Percentiles rank a stretch among this genome's conserved stretches.
Conservation (phyloP, 495 filamentous ascomycete species). For the Hamigera avellanea region DNA sequence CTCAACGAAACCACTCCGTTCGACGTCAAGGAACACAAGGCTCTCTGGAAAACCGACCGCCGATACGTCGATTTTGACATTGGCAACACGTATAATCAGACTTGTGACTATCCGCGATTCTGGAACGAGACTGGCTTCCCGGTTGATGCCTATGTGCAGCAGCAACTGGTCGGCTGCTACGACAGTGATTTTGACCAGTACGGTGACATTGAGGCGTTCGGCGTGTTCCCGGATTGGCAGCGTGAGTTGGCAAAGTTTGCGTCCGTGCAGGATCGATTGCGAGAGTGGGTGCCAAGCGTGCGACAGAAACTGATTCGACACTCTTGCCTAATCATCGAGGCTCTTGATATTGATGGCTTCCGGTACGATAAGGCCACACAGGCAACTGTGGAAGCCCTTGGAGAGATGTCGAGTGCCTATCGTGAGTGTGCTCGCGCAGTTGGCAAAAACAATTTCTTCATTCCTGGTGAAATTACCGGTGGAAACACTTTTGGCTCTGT, state of each 20-base stretch:
- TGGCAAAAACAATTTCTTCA: slow-evolving; percentile 52
- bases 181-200: slow-evolving; percentile 64
- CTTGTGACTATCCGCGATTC: slow-evolving; percentile 54
- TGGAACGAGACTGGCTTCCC: slow-evolving; percentile 52
- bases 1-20: slow-evolving; percentile 58
- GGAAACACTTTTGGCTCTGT: slow-evolving; percentile 54
- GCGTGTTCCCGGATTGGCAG: slow-evolving; percentile 56
- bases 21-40: slow-evolving; percentile 41
- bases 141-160: slow-evolving; percentile 31
- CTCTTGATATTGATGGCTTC: slow-evolving; percentile 59
- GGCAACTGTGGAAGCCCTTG: slow-evolving; percentile 53
- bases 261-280: slow-evolving; percentile 62
- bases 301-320: slow-evolving; percentile 47
- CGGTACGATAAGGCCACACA: slow-evolving; percentile 61
- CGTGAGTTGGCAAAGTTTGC: slow-evolving; percentile 62
- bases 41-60: slow-evolving; percentile 45
- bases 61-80: slow-evolving; percentile 54
- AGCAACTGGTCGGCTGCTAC: slow-evolving; percentile 46
- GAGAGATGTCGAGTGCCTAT: slow-evolving; percentile 39
- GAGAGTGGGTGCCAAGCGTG: slow-evolving; percentile 57
- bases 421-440: slow-evolving; percentile 44
- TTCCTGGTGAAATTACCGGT: slow-evolving; percentile 53
- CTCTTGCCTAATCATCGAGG: slow-evolving; percentile 52
- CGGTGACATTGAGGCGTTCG: slow-evolving; percentile 58
- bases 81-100: slow-evolving; percentile 43